Conservation (phyloP, 495 filamentous ascomycete species). For the Cercophora newfieldiana region DNA sequence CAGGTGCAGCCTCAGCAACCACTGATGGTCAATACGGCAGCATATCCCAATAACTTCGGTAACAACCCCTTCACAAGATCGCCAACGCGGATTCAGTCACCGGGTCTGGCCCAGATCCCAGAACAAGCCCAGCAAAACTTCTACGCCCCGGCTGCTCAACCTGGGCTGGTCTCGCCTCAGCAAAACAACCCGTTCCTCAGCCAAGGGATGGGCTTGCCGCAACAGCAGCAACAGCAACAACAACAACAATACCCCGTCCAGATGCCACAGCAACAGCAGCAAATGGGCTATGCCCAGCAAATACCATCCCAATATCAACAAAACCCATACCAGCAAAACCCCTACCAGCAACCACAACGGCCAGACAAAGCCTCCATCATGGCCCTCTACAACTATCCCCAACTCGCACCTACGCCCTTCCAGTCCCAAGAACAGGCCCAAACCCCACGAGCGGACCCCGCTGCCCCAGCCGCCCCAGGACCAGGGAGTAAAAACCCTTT, state of each 20-base stretch:
- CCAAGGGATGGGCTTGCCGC: slow-evolving; percentile 33
- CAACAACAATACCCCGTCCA: slow-evolving; percentile 38
- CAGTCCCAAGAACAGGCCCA: slow-evolving; percentile 11
- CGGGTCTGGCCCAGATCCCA: slow-evolving; percentile 49
- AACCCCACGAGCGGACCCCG: slow-evolving; percentile 21
- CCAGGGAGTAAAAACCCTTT: slow-evolving; percentile 53
- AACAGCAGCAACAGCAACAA: slow-evolving; percentile 41
- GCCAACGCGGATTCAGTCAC: slow-evolving; percentile 46
- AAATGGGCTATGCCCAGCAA: slow-evolving; percentile 25
- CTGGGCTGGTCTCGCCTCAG: slow-evolving; percentile 34
- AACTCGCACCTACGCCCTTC: slow-evolving; percentile 56
- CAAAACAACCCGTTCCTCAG: slow-evolving; percentile 58
- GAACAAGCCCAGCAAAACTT: slow-evolving; percentile 54
- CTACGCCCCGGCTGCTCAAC: slow-evolving; percentile 40
- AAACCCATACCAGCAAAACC: slow-evolving; percentile 33
- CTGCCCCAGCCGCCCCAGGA: slow-evolving; percentile 25
- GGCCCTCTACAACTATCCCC: slow-evolving; percentile 79
- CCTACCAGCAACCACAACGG: slow-evolving; percentile 39
- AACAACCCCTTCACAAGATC: slow-evolving; percentile 50
- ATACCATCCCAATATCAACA: slow-evolving; percentile 21
- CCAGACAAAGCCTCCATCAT: slow-evolving; percentile 82
- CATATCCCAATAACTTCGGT: slow-evolving; percentile 29
- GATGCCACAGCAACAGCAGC: slow-evolving; percentile 36
- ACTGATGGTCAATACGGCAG: slow-evolving; percentile 44
- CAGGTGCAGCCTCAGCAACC: slow-evolving; percentile 30